Percentiles rank a stretch among this genome's conserved stretches.
These are phyloP conservation scores for Citrus maxima DNA, from an alignment of 345 rosid species.

Conservation along the genomic window DNA sequence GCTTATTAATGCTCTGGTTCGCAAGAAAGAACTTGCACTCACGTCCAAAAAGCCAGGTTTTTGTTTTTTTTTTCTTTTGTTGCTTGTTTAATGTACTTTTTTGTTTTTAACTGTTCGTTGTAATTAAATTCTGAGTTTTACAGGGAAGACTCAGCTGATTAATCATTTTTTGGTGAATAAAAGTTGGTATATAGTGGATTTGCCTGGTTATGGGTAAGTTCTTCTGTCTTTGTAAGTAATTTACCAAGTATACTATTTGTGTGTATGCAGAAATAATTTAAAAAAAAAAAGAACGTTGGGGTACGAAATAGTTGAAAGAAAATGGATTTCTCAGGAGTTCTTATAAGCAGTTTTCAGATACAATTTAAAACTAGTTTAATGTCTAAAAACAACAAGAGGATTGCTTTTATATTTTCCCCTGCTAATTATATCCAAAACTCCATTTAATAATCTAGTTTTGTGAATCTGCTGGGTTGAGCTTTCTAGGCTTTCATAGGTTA, in stretches of 20 bases:
- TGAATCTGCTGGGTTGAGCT: not conserved
- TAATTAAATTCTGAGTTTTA: not conserved
- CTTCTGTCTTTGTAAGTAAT: not conserved
- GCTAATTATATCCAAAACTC: no score
- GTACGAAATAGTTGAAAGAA: no score
- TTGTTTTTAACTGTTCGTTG: not conserved
- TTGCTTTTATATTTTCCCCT: no score
- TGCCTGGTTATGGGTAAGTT: slow-evolving; percentile 94
- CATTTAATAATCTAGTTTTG: no score
- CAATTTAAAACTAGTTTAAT: not conserved
- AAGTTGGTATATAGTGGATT: slow-evolving; percentile 94
- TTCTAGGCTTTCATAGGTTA: not conserved
- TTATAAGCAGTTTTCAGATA: not conserved
- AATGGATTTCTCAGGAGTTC: not conserved
- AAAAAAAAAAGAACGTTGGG: no score
- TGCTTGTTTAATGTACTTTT: not conserved
- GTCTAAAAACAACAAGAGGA: not conserved
- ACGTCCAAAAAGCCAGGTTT: slow-evolving; percentile 96
- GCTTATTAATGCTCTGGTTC: slow-evolving; percentile 78
- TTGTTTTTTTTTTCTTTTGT: not conserved
- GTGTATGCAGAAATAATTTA: no score
- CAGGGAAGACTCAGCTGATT: slow-evolving; percentile 95
- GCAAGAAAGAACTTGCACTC: slow-evolving; percentile 86
- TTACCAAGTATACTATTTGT: no score
- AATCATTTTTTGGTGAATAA: slow-evolving; percentile 92